Evolutionary conservation across 345 rosid genomes (phyloP).

Genomic region (Hibiscus tridactylites): DNA sequence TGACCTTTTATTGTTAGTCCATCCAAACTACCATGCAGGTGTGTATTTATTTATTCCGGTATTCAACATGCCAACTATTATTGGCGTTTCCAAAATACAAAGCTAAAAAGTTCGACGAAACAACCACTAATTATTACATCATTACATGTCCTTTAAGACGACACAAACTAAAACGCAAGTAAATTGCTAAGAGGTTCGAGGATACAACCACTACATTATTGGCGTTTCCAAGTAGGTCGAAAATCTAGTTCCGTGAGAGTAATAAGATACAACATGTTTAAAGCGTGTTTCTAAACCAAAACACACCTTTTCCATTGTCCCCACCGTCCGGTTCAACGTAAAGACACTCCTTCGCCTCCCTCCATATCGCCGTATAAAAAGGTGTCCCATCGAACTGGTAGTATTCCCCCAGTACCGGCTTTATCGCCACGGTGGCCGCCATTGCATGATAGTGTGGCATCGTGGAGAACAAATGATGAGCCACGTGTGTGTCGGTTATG

Average conservation of each 20-base stretch:
- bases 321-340: slow-evolving; percentile 71
- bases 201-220: too few species aligned
- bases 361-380: slow-evolving; percentile 55
- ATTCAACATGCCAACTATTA: not conserved
- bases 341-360: slow-evolving; percentile 87
- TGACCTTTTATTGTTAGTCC: not conserved
- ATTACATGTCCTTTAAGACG: not conserved
- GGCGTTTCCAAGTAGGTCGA: too few species aligned
- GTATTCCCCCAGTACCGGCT: slow-evolving; percentile 72
- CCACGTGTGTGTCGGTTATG: slow-evolving; percentile 83
- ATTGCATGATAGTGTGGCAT: slow-evolving; percentile 89
- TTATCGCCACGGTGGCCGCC: slow-evolving; percentile 88
- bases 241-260: too few species aligned
- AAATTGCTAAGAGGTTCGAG: too few species aligned
- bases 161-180: not conserved
- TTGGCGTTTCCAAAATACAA: not conserved
- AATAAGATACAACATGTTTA: slow-evolving; percentile 9
- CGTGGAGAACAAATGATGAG: slow-evolving; percentile 78
- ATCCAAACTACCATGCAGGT: not conserved
- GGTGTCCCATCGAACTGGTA: slow-evolving; percentile 76
- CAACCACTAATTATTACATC: too few species aligned
- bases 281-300: slow-evolving; percentile 68
- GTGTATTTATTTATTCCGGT: not conserved
- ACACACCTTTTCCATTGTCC: slow-evolving; percentile 54
- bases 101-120: not conserved